Conservation (phyloP, 2,329 filamentous ascomycete species). For the Oidium heveae region DNA sequence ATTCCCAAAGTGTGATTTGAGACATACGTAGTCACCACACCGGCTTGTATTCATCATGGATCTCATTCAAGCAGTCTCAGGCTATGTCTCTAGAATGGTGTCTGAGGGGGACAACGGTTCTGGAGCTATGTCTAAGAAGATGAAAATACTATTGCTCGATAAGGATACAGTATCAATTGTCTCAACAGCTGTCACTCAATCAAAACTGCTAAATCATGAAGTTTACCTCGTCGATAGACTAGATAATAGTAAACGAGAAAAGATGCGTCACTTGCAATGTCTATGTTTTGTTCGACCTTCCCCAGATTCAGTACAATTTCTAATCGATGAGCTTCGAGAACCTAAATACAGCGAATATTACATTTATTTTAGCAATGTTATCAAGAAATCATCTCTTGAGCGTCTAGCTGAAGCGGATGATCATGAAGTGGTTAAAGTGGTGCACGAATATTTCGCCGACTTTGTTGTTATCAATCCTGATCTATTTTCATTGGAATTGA, state of each 20-base stretch:
- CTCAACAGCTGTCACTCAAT: conserved; percentile 89
- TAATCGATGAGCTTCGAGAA: conserved; percentile 87
- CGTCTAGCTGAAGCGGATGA: conserved; percentile 88
- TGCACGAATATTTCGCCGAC: conserved; percentile 93
- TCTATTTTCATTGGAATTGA: conserved; percentile 57
- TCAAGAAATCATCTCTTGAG: conserved; percentile 88
- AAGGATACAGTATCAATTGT: conserved; percentile 83
- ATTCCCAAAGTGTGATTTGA: too few relatives aligned
- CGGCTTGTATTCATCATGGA: conserved; percentile 36
- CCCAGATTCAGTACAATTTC: conserved; percentile 69
- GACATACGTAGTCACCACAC: too few relatives aligned
- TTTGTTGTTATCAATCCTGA: conserved; percentile 91
- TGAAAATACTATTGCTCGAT: conserved; percentile 93
- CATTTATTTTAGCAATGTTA: conserved; percentile 91
- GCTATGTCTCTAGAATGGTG: conserved; percentile 94
- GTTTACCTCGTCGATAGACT: conserved; percentile 93
- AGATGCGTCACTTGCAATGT: conserved; percentile 92
- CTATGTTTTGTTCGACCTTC: conserved; percentile 84
- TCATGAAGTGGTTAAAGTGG: conserved; percentile 79
- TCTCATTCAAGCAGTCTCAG: conserved; percentile 71
- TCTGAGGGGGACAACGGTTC: conserved; percentile 48
- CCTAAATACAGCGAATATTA: conserved; percentile 96
- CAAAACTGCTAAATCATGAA: conserved; percentile 79
- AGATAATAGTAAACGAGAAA: conserved; percentile 73
- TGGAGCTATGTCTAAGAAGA: conserved; percentile 54